Evolutionary conservation across 2,329 filamentous ascomycete genomes (phyloP), one percentile per base, ranked within the genome.

Genomic region (Diaporthe amygdali): DNA sequence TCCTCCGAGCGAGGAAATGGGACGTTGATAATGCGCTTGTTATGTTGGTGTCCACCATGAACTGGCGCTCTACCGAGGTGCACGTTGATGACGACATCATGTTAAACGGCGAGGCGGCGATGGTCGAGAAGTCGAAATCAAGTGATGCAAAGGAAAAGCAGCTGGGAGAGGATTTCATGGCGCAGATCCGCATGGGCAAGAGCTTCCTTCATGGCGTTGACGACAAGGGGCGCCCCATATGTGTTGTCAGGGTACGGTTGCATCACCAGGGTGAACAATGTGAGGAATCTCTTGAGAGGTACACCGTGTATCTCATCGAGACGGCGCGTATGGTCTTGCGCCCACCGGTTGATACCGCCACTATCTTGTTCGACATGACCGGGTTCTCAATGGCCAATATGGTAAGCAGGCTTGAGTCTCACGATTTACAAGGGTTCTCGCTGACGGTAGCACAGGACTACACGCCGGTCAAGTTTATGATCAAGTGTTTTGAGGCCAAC

Each of bases 401-500:
- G 96, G 90, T 92, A 83, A 78, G 84, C 76, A 20, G 2, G 1
- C 14, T 6, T 27, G 22, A n/a, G 6, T 27, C 27, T 34, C 15
- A 9, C 32, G 17, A 34, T 17, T 2, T 8, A n/a, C 15, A 27
- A 32, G 44, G 15, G 10, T 17, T 22, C 3, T 22, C 8, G 6
- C 46, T 32, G 12, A 74, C 68, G 44, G 77, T 78, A 44, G 80
- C 71, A 41, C 70, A 92, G 91, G 96, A 99, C 81, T 98, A 98
- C 81, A 90, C 93, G 0, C 96, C 96, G 1, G 94, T 99, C 70
- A 99, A 97, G 79, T 99, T 98, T 84, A 98, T 99, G 93, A 98
- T 99, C 82, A 97, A 97, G 82, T 97, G 95, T 81, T 99, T 99
- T 79, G 96, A 99, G 84, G 96, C 96, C 72, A 98, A 99, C 81